Percentiles rank a stretch among this genome's conserved stretches.
Conservation (phyloP, 2,329 filamentous ascomycete species). For the Fusarium cyanostomum region DNA sequence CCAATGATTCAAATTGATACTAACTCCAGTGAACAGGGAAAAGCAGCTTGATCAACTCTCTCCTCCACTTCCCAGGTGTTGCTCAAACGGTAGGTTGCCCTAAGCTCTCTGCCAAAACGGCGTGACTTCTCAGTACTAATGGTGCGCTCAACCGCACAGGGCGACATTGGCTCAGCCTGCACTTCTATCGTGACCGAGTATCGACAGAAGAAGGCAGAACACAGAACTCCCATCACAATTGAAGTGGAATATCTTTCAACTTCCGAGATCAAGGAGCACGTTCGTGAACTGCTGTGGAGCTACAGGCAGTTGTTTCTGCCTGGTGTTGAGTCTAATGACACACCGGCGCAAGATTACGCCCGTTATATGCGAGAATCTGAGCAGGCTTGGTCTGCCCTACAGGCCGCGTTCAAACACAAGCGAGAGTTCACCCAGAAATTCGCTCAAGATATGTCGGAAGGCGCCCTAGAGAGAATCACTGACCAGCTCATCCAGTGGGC, state of each 20-base stretch:
- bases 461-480: slow-evolving; percentile 37
- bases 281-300: slow-evolving; percentile 47
- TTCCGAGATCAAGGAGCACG: slow-evolving; percentile 39
- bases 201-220: slow-evolving; percentile 39
- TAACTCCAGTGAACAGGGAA: slow-evolving; percentile 22
- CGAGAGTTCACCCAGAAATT: slow-evolving; percentile 35
- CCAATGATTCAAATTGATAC: rapidly evolving
- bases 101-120: rapidly evolving
- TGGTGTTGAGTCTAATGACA: slow-evolving; percentile 28
- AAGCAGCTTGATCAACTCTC: slow-evolving; percentile 49
- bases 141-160: neutral
- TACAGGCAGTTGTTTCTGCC: slow-evolving; percentile 45
- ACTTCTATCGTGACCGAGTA: slow-evolving; percentile 50
- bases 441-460: slow-evolving; percentile 42
- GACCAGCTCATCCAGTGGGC: slow-evolving; percentile 44
- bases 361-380: slow-evolving; percentile 43
- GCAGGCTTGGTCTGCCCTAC: slow-evolving; percentile 54
- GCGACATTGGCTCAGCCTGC: slow-evolving; percentile 47
- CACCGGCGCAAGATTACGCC: slow-evolving; percentile 39
- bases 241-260: slow-evolving; percentile 47
- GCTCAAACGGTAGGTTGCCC: slow-evolving; percentile 32
- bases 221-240: slow-evolving; percentile 43
- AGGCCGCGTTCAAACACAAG: slow-evolving; percentile 47
- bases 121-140: neutral
- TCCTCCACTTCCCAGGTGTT: slow-evolving; percentile 46